A percentile compares a stretch with the other conserved stretches of the same genome.
Conservation (phyloP, 78 protist genomes). For the Dictyostelium intermedium region DNA sequence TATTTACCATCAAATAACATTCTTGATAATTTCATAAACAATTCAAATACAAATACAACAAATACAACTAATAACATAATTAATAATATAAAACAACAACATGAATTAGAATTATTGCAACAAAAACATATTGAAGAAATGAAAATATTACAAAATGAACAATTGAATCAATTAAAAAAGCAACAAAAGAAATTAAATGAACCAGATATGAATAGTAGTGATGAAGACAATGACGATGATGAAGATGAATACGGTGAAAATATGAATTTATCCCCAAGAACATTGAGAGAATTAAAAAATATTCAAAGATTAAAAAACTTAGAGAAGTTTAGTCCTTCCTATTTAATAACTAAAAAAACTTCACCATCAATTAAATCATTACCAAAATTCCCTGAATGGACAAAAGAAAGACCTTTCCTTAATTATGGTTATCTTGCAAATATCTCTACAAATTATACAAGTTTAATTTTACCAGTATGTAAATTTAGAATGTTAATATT, state of each 20-base stretch:
- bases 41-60: not conserved
- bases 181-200: not conserved
- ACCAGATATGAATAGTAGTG: not conserved
- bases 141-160: not conserved
- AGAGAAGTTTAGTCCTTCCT: not conserved
- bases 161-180: not conserved
- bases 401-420: slow-evolving; percentile 32
- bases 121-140: not conserved
- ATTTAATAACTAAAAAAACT: not conserved
- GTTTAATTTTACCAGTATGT: slow-evolving; percentile 31
- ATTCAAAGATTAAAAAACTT: slow-evolving; percentile 6
- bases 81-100: slow-evolving; percentile 8
- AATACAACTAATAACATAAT: not conserved
- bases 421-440: slow-evolving; percentile 62
- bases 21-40: not conserved
- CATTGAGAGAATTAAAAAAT: slow-evolving; percentile 38
- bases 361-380: not conserved
- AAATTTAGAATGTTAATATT: not conserved
- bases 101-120: not conserved
- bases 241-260: slow-evolving; percentile 17
- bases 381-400: slow-evolving; percentile 44
- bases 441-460: not conserved
- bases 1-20: not conserved
- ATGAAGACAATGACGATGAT: not conserved
- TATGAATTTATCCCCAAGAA: slow-evolving; percentile 51